These are phyloP conservation scores for Hypoxylon rickii DNA, from an alignment of 495 filamentous ascomycete species.

Conservation along the genomic window DNA sequence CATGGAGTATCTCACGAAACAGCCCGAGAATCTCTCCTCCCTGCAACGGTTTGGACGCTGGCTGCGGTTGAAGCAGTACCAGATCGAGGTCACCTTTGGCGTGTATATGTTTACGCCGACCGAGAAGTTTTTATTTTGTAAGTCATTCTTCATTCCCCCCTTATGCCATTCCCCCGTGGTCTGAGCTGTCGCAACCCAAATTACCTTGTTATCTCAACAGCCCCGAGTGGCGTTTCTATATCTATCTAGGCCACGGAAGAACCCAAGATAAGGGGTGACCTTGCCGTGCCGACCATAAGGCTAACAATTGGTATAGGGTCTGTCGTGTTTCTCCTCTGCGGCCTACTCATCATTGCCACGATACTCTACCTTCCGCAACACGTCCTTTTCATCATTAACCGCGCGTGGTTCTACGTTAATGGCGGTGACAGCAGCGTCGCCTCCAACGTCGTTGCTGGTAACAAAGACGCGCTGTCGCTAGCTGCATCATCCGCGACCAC, in stretches of 20 bases:
- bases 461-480: slow-evolving; percentile 39
- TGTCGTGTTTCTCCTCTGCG: slow-evolving; percentile 82
- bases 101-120: slow-evolving; percentile 56
- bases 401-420: slow-evolving; percentile 92
- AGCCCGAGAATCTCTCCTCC: slow-evolving; percentile 40
- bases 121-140: slow-evolving; percentile 56
- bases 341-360: slow-evolving; percentile 81
- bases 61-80: slow-evolving; percentile 57
- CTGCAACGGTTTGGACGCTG: slow-evolving; percentile 51
- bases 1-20: slow-evolving; percentile 37
- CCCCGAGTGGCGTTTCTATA: too few relatives aligned
- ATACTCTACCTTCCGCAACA: slow-evolving; percentile 94
- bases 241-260: too few relatives aligned
- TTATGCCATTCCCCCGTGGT: too few relatives aligned
- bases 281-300: neutral
- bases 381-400: slow-evolving; percentile 72
- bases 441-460: slow-evolving; percentile 39
- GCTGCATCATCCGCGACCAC: slow-evolving; percentile 36
- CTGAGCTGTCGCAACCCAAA: too few relatives aligned
- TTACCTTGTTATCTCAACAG: too few relatives aligned
- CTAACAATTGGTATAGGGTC: slow-evolving; percentile 64
- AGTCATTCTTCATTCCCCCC: too few relatives aligned
- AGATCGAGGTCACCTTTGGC: slow-evolving; percentile 55
- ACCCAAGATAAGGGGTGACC: too few relatives aligned
- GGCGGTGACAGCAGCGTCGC: slow-evolving; percentile 65